Base-by-base conservation (phyloP, 2,329 filamentous ascomycete genomes). In the Nothopassalora personata region DNA sequence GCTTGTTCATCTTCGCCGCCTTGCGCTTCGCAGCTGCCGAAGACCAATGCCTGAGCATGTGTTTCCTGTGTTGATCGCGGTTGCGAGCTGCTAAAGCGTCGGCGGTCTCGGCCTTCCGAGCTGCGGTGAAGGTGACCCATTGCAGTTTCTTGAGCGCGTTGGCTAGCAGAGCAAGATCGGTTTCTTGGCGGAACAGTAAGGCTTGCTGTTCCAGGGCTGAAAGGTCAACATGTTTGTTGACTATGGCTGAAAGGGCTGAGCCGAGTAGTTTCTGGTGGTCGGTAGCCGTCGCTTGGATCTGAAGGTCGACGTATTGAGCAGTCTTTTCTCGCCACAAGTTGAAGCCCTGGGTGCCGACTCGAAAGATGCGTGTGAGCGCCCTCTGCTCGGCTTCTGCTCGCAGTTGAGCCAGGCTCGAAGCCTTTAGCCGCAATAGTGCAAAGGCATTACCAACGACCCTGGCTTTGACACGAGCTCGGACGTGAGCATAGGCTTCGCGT, bases 41-140 rank as follows among this genome's bases (percentile, higher is more conserved):
- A 11, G 74, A 67, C 83, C 83, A 86, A 60, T 80, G 78, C 27
- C 80, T 75, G 52, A 86, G 71, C 74, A 85, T 81, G 31, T 77
- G 77, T 57, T 80, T 76, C 30, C 79, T 72, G 68, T 85, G 83
- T 61, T 81, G 81, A 56, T 81, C 76, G 39, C 80, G 75, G 61
- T 81, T 83, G 18, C 83, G 74, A 18, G 79, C 75, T 53, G 76
- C 74, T 62, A 86, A 72, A 6, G 81, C 80, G 36, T 80, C 73
- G 0, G 82, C 81, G 45, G 77, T 83, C 58, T 84, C 78, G 9
- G 75, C 70, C 27, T 77, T 77, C 54, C 79, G 78, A 27, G 76
- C 74, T 4, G 82, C 72, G 45, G 83, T 81, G 71, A 86, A 86
- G 1, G 82, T 73, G 7, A 78, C 78, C 71, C 84, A 81, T 55